phyloP scores from a whole-genome alignment of 192 early-diverging fungal species.

The Linnemannia exigua region DNA sequence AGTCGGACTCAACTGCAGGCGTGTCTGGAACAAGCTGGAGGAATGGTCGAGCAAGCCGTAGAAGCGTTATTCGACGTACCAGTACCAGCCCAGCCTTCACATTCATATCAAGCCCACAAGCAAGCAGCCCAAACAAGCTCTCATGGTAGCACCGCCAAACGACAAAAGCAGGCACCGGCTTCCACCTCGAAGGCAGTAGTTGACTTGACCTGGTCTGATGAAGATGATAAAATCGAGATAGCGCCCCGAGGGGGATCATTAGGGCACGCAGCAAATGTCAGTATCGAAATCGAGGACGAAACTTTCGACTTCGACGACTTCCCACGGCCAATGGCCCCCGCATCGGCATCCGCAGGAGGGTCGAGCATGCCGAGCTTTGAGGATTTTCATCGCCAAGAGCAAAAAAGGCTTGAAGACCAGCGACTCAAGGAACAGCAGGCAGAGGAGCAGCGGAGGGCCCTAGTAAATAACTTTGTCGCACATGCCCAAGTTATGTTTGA shows the following conservation, averaged over 20 bases:
- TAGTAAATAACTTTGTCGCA: conserved; percentile 28
- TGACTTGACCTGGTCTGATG: neutral
- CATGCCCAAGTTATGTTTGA: conserved; percentile 44
- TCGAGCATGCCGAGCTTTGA: neutral
- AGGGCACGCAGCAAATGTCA: neutral
- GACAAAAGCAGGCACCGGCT: neutral
- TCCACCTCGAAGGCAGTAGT: neutral
- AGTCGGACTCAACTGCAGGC: neutral
- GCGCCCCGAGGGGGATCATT: neutral
- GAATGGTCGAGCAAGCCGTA: neutral
- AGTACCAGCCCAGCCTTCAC: neutral
- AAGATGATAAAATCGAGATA: neutral
- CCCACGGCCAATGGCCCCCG: neutral
- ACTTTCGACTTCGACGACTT: neutral
- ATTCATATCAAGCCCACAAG: neutral
- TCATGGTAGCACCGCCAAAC: neutral
- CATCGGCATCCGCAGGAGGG: neutral
- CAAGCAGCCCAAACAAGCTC: neutral
- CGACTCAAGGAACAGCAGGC: neutral
- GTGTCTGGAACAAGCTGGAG: neutral
- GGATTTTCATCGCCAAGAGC: neutral
- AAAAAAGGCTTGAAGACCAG: neutral
- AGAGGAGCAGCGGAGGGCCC: conserved; percentile 4
- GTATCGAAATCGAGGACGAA: neutral
- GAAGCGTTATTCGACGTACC: neutral